Conservation (phyloP, 805 yeast genomes). For the Yarrowia phangngaensis region DNA sequence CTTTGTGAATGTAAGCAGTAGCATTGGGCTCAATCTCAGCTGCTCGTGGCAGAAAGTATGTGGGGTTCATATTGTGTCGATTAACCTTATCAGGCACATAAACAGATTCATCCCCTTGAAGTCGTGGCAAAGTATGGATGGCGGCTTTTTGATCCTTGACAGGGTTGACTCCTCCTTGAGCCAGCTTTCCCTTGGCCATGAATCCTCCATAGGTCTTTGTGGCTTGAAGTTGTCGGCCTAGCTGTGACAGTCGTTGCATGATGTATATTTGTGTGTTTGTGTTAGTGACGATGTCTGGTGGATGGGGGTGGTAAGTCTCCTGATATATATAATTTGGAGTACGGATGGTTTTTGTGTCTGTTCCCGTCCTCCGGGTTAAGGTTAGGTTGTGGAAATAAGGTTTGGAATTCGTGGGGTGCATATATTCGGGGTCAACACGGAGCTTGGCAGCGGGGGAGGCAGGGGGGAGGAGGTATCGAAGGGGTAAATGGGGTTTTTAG, state of each 20-base stretch:
- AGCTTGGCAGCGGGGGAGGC: too few relatives aligned
- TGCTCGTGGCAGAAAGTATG: constrained; percentile 39
- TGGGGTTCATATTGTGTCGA: constrained; percentile 39
- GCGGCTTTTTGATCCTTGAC: neutral
- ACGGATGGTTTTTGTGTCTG: too few relatives aligned
- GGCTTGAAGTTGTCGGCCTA: constrained; percentile 18
- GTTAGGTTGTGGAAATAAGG: too few relatives aligned
- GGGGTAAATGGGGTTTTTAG: too few relatives aligned
- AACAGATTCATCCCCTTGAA: constrained; percentile 13
- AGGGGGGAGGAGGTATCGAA: too few relatives aligned
- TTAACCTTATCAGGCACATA: constrained; percentile 28
- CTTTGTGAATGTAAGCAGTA: constrained; percentile 37
- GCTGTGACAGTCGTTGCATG: constrained; percentile 25
- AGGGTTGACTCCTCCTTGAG: constrained; percentile 3
- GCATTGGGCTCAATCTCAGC: constrained; percentile 41
- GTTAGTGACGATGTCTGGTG: too few relatives aligned
- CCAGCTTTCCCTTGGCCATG: constrained; percentile 25
- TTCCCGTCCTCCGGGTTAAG: too few relatives aligned
- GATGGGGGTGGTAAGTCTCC: too few relatives aligned
- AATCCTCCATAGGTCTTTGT: constrained; percentile 21
- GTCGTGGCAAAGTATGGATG: constrained; percentile 5
- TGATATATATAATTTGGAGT: too few relatives aligned
- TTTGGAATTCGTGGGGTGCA: too few relatives aligned
- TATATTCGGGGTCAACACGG: too few relatives aligned
- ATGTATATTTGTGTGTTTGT: too few relatives aligned